These are phyloP conservation scores for Toxicodendron radicans DNA, from an alignment of 345 rosid genomes.

Conservation along the genomic window DNA sequence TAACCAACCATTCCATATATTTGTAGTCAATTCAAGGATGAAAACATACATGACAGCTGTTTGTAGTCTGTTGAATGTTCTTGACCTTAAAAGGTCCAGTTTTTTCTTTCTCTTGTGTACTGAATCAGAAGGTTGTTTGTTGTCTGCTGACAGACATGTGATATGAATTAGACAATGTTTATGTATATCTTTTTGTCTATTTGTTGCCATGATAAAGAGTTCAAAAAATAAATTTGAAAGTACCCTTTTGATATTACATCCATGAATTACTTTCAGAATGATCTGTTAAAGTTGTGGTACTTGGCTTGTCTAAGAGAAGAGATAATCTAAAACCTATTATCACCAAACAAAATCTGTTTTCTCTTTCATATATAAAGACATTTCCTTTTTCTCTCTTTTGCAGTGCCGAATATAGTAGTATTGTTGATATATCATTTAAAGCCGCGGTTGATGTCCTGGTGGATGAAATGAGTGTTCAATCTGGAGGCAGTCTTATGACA, in stretches of 20 bases:
- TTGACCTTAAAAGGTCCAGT: neutral
- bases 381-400: conserved; percentile 13
- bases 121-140: neutral
- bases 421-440: conserved; percentile 63
- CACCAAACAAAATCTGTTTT: neutral
- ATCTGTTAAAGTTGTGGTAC: neutral
- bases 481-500: conserved; percentile 35
- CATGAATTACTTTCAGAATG: neutral
- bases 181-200: neutral
- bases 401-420: conserved; percentile 72
- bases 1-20: neutral
- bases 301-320: neutral
- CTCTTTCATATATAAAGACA: neutral
- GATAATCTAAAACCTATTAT: neutral
- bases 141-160: too few relatives aligned
- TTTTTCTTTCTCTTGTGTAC: neutral
- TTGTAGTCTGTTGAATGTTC: neutral
- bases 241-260: neutral
- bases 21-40: neutral
- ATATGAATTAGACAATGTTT: too few relatives aligned
- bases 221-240: neutral
- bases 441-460: conserved; percentile 49
- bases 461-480: conserved; percentile 54
- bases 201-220: neutral
- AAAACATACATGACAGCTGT: too few relatives aligned